Base-by-base conservation (phyloP, 352 stramenopile species). In the Globisporangium emineosum region DNA sequence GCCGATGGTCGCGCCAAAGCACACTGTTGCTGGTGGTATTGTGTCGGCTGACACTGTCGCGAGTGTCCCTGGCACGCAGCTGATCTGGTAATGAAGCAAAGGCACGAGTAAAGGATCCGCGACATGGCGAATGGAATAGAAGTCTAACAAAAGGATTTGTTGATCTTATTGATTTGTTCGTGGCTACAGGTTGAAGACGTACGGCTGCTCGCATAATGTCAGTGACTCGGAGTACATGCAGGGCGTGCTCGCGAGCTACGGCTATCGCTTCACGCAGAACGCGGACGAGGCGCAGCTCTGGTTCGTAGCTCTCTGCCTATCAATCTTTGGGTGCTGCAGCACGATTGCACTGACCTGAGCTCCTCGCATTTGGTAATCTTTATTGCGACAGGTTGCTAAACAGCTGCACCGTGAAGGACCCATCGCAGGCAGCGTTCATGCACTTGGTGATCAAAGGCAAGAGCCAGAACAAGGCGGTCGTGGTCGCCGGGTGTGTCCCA, bases 221-320 rank as follows among this genome's bases (percentile, higher is more conserved):
- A 93, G 79, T 66, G 93, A 98, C 74, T 91, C 82, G 58, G 93
- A 98, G 73, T 98, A 98, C 76, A 98, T 98, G 93, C 78, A 91
- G 62, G 93, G 93, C 49, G 73, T 96, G 61, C 72, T 98, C 30
- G 73, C 79, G 47, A 91, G 83, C 71, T 97, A 97, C 73, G 93
- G 93, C 49, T 98, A 97, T 66, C 78, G 70, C 4, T 90, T 97
- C 70, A 87, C 84, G 23, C 76, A 93, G 29, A 75, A 88, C 47
- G 63, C 81, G 8, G 76, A 94, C 42, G 73, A 81, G 17, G 90
- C 90, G 17, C 86, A 97, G 62, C 72, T 96, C 54, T 97, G 89
- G 89, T 77, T 45, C 40, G 62, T 52, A 21, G 17, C 37, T 45
- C 15, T 19, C 5, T 9, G 5, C 15, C 9, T n/a, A n/a, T n/a